phyloP scores from a whole-genome alignment of 805 yeast genomes.

The Lachancea quebecensis region DNA sequence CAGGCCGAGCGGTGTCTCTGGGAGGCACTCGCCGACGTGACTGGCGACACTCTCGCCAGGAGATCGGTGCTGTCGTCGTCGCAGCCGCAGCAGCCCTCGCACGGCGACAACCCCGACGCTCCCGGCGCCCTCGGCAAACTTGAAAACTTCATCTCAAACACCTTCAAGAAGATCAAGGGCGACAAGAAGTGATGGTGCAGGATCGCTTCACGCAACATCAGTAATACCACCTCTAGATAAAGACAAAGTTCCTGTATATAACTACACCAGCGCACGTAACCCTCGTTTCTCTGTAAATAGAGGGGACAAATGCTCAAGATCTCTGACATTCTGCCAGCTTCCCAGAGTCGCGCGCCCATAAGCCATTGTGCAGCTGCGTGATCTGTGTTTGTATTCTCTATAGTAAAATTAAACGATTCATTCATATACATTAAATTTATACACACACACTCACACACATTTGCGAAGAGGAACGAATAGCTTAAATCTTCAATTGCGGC shows the following conservation, averaged over 20 bases:
- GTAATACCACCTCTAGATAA: background rate
- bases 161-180: constrained; percentile 45
- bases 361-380: too few species aligned
- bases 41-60: constrained; percentile 72
- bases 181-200: constrained; percentile 14
- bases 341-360: too few species aligned
- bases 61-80: constrained; percentile 34
- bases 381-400: too few species aligned
- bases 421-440: too few species aligned
- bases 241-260: constrained; percentile 2
- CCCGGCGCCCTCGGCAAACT: constrained; percentile 41
- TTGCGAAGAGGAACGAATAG: background rate
- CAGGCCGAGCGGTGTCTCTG: constrained; percentile 82
- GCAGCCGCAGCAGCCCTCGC: background rate
- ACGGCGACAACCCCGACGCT: constrained; percentile 21
- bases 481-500: too few species aligned
- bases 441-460: background rate
- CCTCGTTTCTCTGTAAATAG: too few species aligned
- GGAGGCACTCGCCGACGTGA: constrained; percentile 91
- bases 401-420: too few species aligned
- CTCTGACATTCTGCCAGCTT: too few species aligned
- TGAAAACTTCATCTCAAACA: constrained; percentile 50
- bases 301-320: too few species aligned
- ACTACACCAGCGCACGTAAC: background rate
- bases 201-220: background rate